Evolutionary conservation across 2,329 filamentous ascomycete genomes (phyloP).

Genomic region (Neobulgaria alba): DNA sequence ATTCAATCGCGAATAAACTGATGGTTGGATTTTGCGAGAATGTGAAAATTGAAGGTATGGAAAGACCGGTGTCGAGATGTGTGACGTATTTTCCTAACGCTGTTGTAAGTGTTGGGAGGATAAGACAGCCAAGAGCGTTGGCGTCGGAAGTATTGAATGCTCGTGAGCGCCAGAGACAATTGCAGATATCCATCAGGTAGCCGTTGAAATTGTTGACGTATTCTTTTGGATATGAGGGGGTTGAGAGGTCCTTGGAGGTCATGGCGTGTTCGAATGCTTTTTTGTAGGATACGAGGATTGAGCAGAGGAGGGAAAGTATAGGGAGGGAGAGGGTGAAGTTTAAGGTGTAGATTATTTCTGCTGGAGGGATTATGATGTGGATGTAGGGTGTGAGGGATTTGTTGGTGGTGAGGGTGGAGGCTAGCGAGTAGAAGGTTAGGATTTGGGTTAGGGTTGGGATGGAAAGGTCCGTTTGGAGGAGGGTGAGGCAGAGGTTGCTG

Average conservation of each 20-base stretch:
- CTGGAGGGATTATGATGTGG: constrained; percentile 59
- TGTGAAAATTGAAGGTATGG: constrained; percentile 44
- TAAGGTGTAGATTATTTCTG: constrained; percentile 60
- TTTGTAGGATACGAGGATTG: constrained; percentile 65
- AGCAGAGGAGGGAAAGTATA: constrained; percentile 59
- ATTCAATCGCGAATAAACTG: constrained; percentile 45
- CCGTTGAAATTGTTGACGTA: constrained; percentile 69
- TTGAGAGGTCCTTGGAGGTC: constrained; percentile 21
- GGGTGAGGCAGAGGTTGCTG: constrained; percentile 48
- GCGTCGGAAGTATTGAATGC: constrained; percentile 59
- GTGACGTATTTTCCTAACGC: constrained; percentile 40
- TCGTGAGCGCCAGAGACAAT: constrained; percentile 69
- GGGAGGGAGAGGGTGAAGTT: constrained; percentile 57
- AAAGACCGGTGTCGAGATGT: constrained; percentile 38
- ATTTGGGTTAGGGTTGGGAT: constrained; percentile 44
- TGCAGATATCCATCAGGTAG: constrained; percentile 80
- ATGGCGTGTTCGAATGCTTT: constrained; percentile 60
- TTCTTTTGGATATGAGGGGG: constrained; percentile 40
- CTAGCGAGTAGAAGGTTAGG: constrained; percentile 61
- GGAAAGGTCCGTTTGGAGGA: constrained; percentile 45
- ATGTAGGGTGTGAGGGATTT: constrained; percentile 43
- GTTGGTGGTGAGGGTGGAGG: constrained; percentile 47
- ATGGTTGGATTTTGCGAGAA: constrained; percentile 51
- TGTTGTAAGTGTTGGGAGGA: constrained; percentile 37
- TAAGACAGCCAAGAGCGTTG: constrained; percentile 47